Conservation (phyloP, 257 asterid genomes). For the Petunia secreta region DNA sequence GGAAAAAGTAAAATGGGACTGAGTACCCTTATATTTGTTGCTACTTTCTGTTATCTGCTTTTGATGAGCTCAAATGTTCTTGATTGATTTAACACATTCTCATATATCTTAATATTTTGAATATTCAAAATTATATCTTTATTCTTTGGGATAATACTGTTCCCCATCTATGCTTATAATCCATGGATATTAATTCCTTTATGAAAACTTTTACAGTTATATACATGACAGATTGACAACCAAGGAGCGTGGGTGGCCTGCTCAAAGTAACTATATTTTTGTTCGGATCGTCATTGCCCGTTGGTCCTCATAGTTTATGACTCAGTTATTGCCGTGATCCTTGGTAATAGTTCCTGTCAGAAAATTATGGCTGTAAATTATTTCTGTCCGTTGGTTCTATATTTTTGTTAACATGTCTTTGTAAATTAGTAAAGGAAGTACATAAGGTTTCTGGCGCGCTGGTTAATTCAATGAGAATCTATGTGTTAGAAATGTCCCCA, state of each 20-base stretch:
- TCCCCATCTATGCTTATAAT: not conserved
- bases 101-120: not conserved
- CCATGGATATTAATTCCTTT: slow-evolving; percentile 11
- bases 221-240: slow-evolving; percentile 22
- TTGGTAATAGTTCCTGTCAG: not conserved
- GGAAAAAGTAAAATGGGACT: slow-evolving; percentile 18
- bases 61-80: slow-evolving; percentile 26
- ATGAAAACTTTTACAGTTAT: not conserved
- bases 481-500: slow-evolving; percentile 3
- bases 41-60: slow-evolving; percentile 24
- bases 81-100: not conserved
- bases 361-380: slow-evolving; percentile 18
- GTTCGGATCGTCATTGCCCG: not conserved
- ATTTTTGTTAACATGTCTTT: not conserved
- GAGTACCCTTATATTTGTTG: slow-evolving; percentile 17
- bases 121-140: not conserved
- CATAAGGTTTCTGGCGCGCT: slow-evolving; percentile 11
- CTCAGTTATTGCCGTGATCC: not conserved
- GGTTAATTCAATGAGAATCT: not conserved
- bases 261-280: slow-evolving; percentile 18
- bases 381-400: slow-evolving; percentile 9
- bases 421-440: slow-evolving; percentile 3
- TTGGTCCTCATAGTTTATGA: not conserved
- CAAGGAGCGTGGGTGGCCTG: slow-evolving; percentile 1
- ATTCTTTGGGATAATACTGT: slow-evolving; percentile 7